Conservation (phyloP, 2,329 filamentous ascomycete genomes). For the Falciphora oryzae region DNA sequence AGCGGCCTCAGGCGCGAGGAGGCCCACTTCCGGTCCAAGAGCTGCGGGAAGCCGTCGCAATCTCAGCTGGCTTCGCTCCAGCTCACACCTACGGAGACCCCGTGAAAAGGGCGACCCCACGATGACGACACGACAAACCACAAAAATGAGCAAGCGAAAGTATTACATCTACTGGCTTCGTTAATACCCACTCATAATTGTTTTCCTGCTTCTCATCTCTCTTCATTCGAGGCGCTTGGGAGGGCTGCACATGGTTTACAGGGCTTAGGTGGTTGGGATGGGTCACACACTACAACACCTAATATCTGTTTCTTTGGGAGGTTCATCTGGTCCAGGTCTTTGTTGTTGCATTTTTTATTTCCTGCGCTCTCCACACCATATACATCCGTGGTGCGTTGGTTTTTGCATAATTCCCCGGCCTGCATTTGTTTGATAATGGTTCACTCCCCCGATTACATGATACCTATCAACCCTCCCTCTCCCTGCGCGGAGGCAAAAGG, state of each 20-base stretch:
- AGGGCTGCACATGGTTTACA: background rate
- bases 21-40: slow-evolving; percentile 28
- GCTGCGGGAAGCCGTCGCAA: slow-evolving; percentile 27
- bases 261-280: background rate
- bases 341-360: background rate
- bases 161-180: background rate
- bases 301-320: background rate
- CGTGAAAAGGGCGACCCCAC: slow-evolving; percentile 13
- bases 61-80: slow-evolving; percentile 25
- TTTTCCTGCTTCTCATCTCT: background rate
- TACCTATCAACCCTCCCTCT: background rate
- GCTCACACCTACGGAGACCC: slow-evolving; percentile 36
- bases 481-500: background rate
- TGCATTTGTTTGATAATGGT: background rate
- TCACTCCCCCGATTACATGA: background rate
- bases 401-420: background rate
- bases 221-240: background rate
- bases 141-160: background rate
- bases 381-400: background rate
- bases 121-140: background rate
- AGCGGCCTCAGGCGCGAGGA: slow-evolving; percentile 2
- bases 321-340: background rate
- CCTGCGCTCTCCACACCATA: background rate
- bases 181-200: background rate
- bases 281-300: background rate